phyloP scores from a whole-genome alignment of 1,139 yeast genomes.

The Oligophagozyma castellii region DNA sequence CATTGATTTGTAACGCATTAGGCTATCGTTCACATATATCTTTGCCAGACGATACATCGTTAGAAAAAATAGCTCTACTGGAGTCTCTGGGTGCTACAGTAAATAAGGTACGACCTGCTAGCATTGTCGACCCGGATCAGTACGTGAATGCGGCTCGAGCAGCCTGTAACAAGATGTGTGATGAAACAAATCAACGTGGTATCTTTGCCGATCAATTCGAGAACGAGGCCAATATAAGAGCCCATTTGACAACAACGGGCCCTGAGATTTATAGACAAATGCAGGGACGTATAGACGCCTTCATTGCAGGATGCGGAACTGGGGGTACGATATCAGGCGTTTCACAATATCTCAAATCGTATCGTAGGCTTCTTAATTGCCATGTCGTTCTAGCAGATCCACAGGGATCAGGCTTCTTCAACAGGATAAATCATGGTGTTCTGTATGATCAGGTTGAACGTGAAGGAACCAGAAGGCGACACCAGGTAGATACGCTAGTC shows the following conservation, averaged over 20 bases:
- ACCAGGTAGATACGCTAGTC: conserved; percentile 87
- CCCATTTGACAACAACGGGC: conserved; percentile 74
- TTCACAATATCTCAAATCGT: conserved; percentile 51
- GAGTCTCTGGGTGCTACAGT: conserved; percentile 68
- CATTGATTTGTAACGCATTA: conserved; percentile 71
- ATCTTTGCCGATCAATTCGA: conserved; percentile 93
- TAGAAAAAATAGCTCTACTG: conserved; percentile 62
- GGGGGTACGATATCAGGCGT: conserved; percentile 58
- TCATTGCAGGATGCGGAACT: conserved; percentile 62
- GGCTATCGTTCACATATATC: conserved; percentile 89
- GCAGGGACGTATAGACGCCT: conserved; percentile 49
- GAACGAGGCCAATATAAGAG: conserved; percentile 78
- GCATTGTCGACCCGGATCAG: conserved; percentile 86
- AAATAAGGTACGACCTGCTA: conserved; percentile 88
- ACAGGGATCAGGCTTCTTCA: conserved; percentile 84
- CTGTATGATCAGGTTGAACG: conserved; percentile 83
- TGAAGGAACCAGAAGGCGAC: conserved; percentile 89
- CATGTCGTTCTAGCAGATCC: conserved; percentile 74
- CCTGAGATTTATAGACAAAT: conserved; percentile 77
- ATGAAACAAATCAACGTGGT: conserved; percentile 33
- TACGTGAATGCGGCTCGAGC: conserved; percentile 78
- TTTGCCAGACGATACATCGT: conserved; percentile 88
- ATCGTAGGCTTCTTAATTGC: conserved; percentile 25
- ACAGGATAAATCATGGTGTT: conserved; percentile 77
- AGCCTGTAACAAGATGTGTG: conserved; percentile 39